Evolutionary conservation across 345 rosid genomes (phyloP).

Genomic region (Trapa bicornis): DNA sequence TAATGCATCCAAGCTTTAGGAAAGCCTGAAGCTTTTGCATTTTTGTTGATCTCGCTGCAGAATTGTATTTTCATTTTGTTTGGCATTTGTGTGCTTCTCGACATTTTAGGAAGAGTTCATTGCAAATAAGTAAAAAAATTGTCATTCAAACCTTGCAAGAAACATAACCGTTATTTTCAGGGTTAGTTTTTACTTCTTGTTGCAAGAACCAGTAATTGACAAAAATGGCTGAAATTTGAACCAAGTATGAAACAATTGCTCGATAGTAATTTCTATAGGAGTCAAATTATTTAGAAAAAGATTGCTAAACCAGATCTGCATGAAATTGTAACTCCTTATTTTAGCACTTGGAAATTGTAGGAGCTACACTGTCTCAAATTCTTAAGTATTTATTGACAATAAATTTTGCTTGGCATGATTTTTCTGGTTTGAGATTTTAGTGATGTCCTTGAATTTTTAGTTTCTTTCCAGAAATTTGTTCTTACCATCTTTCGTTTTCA

Average conservation of each 20-base stretch:
- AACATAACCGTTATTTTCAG: background rate
- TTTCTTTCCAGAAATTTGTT: background rate
- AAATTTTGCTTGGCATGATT: background rate
- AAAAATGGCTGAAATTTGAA: no score
- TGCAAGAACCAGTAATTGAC: no score
- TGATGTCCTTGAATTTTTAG: background rate
- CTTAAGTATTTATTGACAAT: background rate
- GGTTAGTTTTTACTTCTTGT: background rate
- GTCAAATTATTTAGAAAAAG: no score
- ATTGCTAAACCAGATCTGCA: background rate
- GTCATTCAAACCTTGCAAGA: background rate
- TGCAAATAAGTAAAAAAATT: no score
- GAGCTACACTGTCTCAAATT: background rate
- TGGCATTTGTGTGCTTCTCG: background rate
- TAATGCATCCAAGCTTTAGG: background rate
- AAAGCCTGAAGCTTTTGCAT: no score
- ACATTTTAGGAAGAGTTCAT: background rate
- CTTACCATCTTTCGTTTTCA: constrained; percentile 3
- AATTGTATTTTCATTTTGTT: background rate
- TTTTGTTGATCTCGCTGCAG: background rate
- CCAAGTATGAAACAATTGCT: no score
- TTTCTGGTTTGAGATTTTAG: background rate
- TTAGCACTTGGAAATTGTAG: background rate
- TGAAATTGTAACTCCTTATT: background rate
- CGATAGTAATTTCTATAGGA: background rate